Evolutionary conservation across 345 rosid species (phyloP).

Genomic region (Hibiscus trionum): DNA sequence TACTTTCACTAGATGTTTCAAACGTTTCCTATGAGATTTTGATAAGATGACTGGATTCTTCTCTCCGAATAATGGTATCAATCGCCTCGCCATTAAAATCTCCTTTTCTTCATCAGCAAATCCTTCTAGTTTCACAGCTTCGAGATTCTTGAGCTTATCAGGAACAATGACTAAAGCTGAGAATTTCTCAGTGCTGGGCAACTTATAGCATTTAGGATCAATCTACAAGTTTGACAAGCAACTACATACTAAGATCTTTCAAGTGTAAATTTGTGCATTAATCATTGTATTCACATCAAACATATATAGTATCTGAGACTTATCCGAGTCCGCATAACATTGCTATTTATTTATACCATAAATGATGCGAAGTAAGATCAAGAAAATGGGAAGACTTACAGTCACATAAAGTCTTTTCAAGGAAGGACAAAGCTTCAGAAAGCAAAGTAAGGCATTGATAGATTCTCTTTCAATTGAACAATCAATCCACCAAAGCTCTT

Average conservation of each 20-base stretch:
- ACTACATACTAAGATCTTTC: too few species aligned
- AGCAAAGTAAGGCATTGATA: not conserved
- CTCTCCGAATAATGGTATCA: not conserved
- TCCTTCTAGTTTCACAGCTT: not conserved
- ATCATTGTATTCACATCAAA: not conserved
- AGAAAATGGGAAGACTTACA: not conserved
- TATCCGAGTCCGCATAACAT: not conserved
- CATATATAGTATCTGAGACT: not conserved
- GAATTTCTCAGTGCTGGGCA: not conserved
- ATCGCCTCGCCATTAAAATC: not conserved
- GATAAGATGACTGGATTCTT: not conserved
- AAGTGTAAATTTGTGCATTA: not conserved
- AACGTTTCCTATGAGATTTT: not conserved
- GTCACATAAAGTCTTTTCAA: constrained; percentile 1
- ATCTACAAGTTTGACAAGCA: not conserved
- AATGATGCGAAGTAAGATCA: not conserved
- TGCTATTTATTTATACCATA: not conserved
- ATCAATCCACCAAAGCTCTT: constrained; percentile 8
- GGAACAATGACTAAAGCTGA: not conserved
- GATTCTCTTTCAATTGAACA: not conserved
- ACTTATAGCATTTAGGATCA: not conserved
- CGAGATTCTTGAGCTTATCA: not conserved
- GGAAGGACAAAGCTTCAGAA: not conserved
- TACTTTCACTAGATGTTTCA: not conserved
- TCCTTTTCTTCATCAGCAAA: not conserved